Percentiles rank a stretch among this genome's conserved stretches.
These are phyloP conservation scores for Detonula confervacea DNA, from an alignment of 352 stramenopile species.

Conservation along the genomic window DNA sequence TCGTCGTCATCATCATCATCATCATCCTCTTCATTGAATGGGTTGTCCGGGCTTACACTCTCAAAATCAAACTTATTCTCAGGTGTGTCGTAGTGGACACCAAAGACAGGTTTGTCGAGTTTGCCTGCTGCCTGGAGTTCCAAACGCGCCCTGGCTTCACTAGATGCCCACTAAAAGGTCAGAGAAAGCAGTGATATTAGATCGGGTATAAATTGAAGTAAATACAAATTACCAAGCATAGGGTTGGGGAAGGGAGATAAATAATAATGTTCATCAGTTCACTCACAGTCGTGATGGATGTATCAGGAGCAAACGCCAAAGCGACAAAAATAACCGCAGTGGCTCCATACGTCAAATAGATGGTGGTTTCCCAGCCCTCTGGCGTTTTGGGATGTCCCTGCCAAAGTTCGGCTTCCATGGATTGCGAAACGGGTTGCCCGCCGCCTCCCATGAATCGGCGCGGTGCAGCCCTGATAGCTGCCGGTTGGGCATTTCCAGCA, in stretches of 20 bases:
- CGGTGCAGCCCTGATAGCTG: not conserved
- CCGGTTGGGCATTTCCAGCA: not conserved
- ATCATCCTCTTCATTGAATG: conserved; percentile 69
- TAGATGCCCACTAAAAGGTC: conserved; percentile 72
- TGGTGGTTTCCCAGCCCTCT: conserved; percentile 82
- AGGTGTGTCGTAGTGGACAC: conserved; percentile 76
- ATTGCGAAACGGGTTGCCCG: conserved; percentile 74
- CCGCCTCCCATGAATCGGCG: conserved; percentile 54
- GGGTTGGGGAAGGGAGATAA: not conserved
- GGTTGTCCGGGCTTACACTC: conserved; percentile 53
- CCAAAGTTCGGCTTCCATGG: conserved; percentile 78
- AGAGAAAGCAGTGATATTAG: no score
- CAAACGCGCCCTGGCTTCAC: conserved; percentile 75
- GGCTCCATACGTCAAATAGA: conserved; percentile 72
- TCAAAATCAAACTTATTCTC: conserved; percentile 60
- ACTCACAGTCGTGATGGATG: conserved; percentile 77
- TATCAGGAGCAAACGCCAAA: conserved; percentile 72
- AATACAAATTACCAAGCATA: no score
- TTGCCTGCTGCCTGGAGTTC: conserved; percentile 56
- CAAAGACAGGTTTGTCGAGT: conserved; percentile 76
- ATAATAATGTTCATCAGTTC: no score
- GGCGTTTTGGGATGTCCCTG: conserved; percentile 63
- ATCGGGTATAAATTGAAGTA: no score
- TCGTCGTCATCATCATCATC: conserved; percentile 52
- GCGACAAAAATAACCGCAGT: conserved; percentile 60